Evolutionary conservation across 2,329 filamentous ascomycete species (phyloP).

Genomic region (Sporothrix pallida): DNA sequence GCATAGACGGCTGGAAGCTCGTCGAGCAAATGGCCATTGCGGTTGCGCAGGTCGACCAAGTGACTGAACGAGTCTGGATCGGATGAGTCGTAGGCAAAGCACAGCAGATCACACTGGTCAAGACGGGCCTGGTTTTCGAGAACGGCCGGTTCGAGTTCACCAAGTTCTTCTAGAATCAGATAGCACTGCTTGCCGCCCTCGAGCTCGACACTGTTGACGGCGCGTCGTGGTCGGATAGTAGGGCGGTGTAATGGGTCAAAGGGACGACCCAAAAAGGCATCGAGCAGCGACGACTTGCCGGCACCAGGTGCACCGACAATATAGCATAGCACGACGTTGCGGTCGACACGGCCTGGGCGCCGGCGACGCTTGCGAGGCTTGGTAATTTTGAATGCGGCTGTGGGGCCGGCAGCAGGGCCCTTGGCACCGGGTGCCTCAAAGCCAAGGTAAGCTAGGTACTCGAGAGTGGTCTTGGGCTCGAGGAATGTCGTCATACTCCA

Average conservation of each 20-base stretch:
- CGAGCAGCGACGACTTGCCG: constrained; percentile 89
- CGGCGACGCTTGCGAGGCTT: constrained; percentile 86
- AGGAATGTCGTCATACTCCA: constrained; percentile 99
- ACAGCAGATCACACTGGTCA: constrained; percentile 90
- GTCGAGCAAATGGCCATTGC: constrained; percentile 67
- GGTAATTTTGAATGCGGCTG: constrained; percentile 87
- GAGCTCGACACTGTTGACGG: constrained; percentile 95
- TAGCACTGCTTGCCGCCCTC: constrained; percentile 97
- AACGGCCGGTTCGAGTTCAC: constrained; percentile 92
- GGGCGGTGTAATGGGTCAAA: constrained; percentile 86
- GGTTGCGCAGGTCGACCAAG: constrained; percentile 78
- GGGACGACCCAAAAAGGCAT: constrained; percentile 87
- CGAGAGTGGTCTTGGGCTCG: constrained; percentile 90
- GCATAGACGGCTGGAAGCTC: constrained; percentile 91
- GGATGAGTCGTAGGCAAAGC: constrained; percentile 95
- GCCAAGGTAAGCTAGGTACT: constrained; percentile 94
- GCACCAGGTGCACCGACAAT: constrained; percentile 83
- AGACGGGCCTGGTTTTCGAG: constrained; percentile 90
- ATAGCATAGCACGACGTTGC: constrained; percentile 94
- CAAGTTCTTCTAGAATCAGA: constrained; percentile 91
- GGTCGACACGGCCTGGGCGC: constrained; percentile 82
- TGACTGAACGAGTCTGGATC: constrained; percentile 96
- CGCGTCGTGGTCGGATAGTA: constrained; percentile 91
- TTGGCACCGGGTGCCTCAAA: constrained; percentile 69
- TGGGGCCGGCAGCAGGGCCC: constrained; percentile 44